Evolutionary conservation across 805 yeast genomes (phyloP), one percentile per base, ranked within the genome.

Genomic region (Starmerella sirachaensis): DNA sequence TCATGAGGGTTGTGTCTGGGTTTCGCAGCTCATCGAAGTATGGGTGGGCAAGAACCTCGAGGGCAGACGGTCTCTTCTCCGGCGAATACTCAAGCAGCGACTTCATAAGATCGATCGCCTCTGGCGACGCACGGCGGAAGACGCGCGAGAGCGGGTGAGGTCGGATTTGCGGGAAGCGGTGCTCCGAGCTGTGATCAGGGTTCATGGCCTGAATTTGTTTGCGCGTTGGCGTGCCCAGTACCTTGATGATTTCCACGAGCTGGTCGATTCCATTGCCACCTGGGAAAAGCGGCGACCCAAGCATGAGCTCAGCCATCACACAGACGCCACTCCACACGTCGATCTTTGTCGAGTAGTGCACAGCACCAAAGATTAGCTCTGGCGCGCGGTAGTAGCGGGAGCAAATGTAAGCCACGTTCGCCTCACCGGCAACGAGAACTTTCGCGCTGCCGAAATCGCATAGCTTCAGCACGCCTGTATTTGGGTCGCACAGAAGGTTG

Each of bases 271-370:
- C 97, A 43, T 86, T 77, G 58, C 91, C 97, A 31, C 98, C 98
- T 10, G 98, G 98, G 63, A 91, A 91, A 48, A 91, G 65, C 11
- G 98, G 98, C 58, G 85, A 96, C 13, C 98, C 97, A 40, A 91
- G 69, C 46, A 86, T 74, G 53, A 91, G 65, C 62, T 91, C 98
- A 4, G 97, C 97, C 83, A 91, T 85, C 17, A 91, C 98, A 65
- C 98, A 91, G 16, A 94, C 95, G 11, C 93, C 84, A 11, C 94
- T 82, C 98, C 98, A 91, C 33, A 91, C 74, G 58, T 91, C 98
- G 48, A 91, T 91, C 59, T 88, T 86, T 21, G 96, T 85, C 6
- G 97, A 84, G 61, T 91, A 91, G 60, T 86, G 83, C 19, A 94
- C 80, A 11, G 97, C 94, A 14, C 97, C 98, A 64, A 91, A 91